These are phyloP conservation scores for Spiraea crenata DNA, from an alignment of 331 rosid species.

Conservation along the genomic window DNA sequence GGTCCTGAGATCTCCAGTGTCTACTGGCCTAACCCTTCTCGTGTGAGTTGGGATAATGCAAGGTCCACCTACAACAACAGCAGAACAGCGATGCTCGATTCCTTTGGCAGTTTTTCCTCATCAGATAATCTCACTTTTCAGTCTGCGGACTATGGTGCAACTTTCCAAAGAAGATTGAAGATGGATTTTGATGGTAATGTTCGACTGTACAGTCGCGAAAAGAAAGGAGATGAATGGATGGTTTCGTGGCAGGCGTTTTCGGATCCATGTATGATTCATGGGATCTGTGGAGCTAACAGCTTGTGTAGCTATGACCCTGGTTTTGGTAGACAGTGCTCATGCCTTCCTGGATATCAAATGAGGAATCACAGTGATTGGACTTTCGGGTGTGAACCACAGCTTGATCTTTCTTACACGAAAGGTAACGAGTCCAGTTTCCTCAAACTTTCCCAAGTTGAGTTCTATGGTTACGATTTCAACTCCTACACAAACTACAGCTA, in stretches of 20 bases:
- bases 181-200: conserved; percentile 58
- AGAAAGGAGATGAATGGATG: conserved; percentile 28
- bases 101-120: conserved; percentile 42
- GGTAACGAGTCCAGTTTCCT: conserved; percentile 21
- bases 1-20: conserved; percentile 39
- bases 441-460: conserved; percentile 16
- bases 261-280: conserved; percentile 43
- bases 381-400: conserved; percentile 35
- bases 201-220: conserved; percentile 34
- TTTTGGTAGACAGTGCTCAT: conserved; percentile 30
- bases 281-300: conserved; percentile 52
- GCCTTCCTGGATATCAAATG: conserved; percentile 32
- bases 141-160: conserved; percentile 44
- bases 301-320: conserved; percentile 19
- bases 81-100: conserved; percentile 29
- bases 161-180: conserved; percentile 38
- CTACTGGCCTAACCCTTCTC: conserved; percentile 53
- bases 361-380: conserved; percentile 28
- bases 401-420: conserved; percentile 24
- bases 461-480: conserved; percentile 40
- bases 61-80: conserved; percentile 25
- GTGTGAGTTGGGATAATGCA: conserved; percentile 22
- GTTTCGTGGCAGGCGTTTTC: conserved; percentile 49
- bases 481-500: conserved; percentile 24
- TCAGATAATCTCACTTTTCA: conserved; percentile 32